Conservation (phyloP, 1,284 basidiomycete genomes). For the Lentinus polychrous region DNA sequence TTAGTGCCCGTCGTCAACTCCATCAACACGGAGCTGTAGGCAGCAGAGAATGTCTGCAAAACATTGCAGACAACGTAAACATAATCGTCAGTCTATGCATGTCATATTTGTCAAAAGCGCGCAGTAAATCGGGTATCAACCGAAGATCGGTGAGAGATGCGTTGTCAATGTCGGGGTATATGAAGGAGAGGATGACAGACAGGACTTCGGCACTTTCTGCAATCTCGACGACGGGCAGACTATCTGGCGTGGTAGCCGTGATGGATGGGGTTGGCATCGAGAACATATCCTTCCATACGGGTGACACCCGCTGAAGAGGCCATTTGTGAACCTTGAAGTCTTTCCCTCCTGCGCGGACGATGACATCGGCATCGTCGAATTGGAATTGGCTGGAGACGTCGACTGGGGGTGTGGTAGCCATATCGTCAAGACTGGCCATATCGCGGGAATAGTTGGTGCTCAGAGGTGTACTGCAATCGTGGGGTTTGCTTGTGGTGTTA, state of each 20-base stretch:
- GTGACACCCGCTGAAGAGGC: neutral
- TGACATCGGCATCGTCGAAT: neutral
- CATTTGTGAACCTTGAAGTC: conserved; percentile 4
- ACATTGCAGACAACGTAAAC: too few relatives aligned
- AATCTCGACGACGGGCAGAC: conserved; percentile 5
- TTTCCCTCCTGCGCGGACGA: neutral
- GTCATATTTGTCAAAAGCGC: conserved; percentile 7
- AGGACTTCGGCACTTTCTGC: conserved; percentile 6
- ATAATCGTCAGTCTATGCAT: too few relatives aligned
- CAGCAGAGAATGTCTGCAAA: too few relatives aligned
- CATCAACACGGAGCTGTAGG: too few relatives aligned
- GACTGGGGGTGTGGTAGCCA: too few relatives aligned
- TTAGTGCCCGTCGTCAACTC: too few relatives aligned
- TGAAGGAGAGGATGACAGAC: conserved; percentile 4
- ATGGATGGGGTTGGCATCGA: neutral
- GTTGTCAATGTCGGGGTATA: conserved; percentile 6
- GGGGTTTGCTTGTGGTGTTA: too few relatives aligned
- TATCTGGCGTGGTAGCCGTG: neutral
- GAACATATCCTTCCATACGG: conserved; percentile 1
- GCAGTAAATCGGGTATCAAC: conserved; percentile 1
- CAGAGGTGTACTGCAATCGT: too few relatives aligned
- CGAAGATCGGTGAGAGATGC: neutral
- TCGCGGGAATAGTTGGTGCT: too few relatives aligned
- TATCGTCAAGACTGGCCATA: too few relatives aligned
- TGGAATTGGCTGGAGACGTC: neutral